Conservation (phyloP, 2,329 filamentous ascomycete species). For the Rutstroemia sp. region DNA sequence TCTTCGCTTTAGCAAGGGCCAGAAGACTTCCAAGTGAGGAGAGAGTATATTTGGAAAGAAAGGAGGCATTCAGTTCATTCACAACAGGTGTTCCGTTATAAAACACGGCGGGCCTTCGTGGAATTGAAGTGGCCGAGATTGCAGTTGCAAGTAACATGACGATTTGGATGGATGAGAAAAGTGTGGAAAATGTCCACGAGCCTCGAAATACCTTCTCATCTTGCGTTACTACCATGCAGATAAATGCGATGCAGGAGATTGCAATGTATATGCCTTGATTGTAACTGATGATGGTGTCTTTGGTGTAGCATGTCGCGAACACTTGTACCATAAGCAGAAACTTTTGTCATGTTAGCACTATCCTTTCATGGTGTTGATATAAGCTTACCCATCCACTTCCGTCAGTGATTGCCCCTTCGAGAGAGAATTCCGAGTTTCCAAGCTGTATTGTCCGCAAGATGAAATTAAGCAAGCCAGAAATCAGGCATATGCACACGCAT, state of each 20-base stretch:
- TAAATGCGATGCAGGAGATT: slow-evolving; percentile 1
- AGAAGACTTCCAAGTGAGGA: slow-evolving; percentile 53
- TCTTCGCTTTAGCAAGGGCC: slow-evolving; percentile 45
- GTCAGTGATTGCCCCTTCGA: not conserved
- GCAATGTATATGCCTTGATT: slow-evolving; percentile 3
- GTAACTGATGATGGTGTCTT: slow-evolving; percentile 8
- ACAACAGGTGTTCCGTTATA: slow-evolving; percentile 52
- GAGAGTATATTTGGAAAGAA: slow-evolving; percentile 55
- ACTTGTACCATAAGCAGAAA: slow-evolving; percentile 5
- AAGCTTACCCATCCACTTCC: slow-evolving; percentile 3
- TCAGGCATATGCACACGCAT: not conserved
- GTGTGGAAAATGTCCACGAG: not conserved
- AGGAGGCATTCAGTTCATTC: slow-evolving; percentile 49
- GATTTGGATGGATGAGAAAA: slow-evolving; percentile 32
- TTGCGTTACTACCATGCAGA: not conserved
- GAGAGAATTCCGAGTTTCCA: not conserved
- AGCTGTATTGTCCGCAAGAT: slow-evolving; percentile 43
- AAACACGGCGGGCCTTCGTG: slow-evolving; percentile 59
- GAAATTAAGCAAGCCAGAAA: slow-evolving; percentile 38
- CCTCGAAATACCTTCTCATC: slow-evolving; percentile 26
- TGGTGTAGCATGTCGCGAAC: slow-evolving; percentile 9
- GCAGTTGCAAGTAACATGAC: slow-evolving; percentile 36
- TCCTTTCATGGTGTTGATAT: not conserved
- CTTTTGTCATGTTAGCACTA: not conserved
- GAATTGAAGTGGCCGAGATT: slow-evolving; percentile 49